Conservation (phyloP, 768 basidiomycete genomes). For the Exidia glandulosa region DNA sequence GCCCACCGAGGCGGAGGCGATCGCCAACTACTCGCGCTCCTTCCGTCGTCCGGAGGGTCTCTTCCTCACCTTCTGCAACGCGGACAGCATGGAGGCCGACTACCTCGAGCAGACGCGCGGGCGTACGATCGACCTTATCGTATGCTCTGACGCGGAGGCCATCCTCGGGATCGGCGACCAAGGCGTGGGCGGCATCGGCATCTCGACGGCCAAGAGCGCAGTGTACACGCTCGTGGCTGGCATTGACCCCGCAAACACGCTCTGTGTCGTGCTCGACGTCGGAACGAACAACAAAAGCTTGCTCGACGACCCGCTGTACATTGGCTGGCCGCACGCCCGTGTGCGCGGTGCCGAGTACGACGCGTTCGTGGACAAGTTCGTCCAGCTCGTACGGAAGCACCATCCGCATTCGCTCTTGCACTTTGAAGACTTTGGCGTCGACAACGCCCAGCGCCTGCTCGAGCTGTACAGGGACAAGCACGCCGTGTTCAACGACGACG, state of each 20-base stretch:
- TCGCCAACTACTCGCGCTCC: constrained; percentile 72
- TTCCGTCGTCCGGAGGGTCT: constrained; percentile 72
- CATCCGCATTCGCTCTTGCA: constrained; percentile 58
- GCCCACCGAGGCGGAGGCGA: constrained; percentile 74
- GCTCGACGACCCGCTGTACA: constrained; percentile 52
- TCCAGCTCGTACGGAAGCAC: constrained; percentile 65
- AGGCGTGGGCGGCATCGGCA: constrained; percentile 54
- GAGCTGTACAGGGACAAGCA: constrained; percentile 52
- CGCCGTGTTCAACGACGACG: constrained; percentile 76
- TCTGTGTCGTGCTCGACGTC: constrained; percentile 60
- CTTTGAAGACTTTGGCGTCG: constrained; percentile 79
- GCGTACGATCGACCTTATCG: constrained; percentile 61
- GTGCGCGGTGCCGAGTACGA: constrained; percentile 67
- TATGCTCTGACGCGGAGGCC: constrained; percentile 76
- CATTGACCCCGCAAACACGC: constrained; percentile 46
- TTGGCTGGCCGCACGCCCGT: constrained; percentile 62
- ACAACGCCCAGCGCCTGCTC: constrained; percentile 61
- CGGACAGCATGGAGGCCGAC: constrained; percentile 63
- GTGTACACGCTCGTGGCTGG: constrained; percentile 69
- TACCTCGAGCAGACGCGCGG: constrained; percentile 58
- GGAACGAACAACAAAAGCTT: constrained; percentile 63
- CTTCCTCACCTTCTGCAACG: constrained; percentile 51
- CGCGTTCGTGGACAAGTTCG: constrained; percentile 69
- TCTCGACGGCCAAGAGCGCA: constrained; percentile 66
- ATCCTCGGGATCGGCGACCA: constrained; percentile 72